Evolutionary conservation across 2,329 filamentous ascomycete species (phyloP), one percentile per base, ranked within the genome.

Genomic region (Claviceps capensis): DNA sequence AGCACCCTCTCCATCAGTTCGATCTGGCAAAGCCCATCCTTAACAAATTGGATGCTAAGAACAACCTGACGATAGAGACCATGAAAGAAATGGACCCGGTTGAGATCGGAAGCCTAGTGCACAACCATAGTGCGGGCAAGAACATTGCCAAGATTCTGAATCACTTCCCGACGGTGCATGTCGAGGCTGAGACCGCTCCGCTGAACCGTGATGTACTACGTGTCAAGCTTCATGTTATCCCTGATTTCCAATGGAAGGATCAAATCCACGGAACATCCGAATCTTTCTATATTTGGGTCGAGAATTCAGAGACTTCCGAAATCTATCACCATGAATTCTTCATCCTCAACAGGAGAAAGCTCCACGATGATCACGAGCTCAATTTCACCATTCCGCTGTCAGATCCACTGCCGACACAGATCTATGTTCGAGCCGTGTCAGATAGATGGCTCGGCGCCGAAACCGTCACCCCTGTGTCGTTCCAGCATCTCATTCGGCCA

Each of bases 251-350:
- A 40, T 98, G 93, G 93, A 95, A 95, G 60, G 91, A 97, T 59
- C 83, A 86, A 47, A 80, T 95, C 54, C 90, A 98, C 63, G 94
- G 94, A 17, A 88, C 83, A 2, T 96, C 91, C 0, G 93, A 98
- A 63, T 91, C 91, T 4, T 98, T 94, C 70, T 98, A 94, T 79
- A 85, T 98, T 53, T 98, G 93, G 94, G 91, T 98, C 3, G 93
- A 98, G 67, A 95, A 97, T 64, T 96, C 91, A 0, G 93, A 97
- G 61, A 96, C 90, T 0, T 90, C 88, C 0, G 90, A 97, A 67
- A 97, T 98, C 42, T 97, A 95, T 61, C 93, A 98, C 61, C 88
- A 97, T 58, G 93, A 98, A 65, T 96, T 85, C 68, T 97, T 98
- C 69, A 93, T 98, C 52, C 76, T 98, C 5, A 94, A 82, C 55